phyloP scores from a whole-genome alignment of 164 flowering plant species.

The Nelumbo lutea region DNA sequence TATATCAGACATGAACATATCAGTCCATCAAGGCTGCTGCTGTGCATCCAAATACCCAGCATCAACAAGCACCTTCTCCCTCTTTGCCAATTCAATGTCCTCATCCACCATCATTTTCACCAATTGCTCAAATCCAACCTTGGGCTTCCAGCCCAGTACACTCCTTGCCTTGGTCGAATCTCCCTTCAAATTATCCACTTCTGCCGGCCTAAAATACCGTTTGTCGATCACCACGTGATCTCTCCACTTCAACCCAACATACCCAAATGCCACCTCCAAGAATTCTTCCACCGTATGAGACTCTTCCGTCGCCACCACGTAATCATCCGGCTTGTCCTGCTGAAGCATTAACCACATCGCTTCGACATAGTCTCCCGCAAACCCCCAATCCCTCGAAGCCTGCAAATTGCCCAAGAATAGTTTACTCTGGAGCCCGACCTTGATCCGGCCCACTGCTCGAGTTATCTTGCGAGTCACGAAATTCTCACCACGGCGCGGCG shows the following conservation, averaged over 20 bases:
- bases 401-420: constrained; percentile 79
- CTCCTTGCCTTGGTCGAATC: constrained; percentile 75
- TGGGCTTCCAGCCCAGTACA: constrained; percentile 89
- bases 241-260: constrained; percentile 86
- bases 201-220: constrained; percentile 88
- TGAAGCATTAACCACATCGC: constrained; percentile 99
- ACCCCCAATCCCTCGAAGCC: constrained; percentile 94
- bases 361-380: constrained; percentile 95
- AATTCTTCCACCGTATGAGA: constrained; percentile 93
- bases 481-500: constrained; percentile 86
- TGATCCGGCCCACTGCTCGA: constrained; percentile 85
- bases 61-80: constrained; percentile 97
- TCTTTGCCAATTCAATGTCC: constrained; percentile 82
- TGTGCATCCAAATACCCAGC: constrained; percentile 95
- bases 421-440: constrained; percentile 81
- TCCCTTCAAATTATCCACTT: constrained; percentile 91
- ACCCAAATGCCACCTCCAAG: constrained; percentile 80
- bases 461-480: constrained; percentile 94
- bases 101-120: constrained; percentile 99
- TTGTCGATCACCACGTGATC: constrained; percentile 92
- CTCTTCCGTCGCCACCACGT: constrained; percentile 97
- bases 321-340: constrained; percentile 90
- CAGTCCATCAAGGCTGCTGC: constrained; percentile 65
- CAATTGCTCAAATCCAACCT: constrained; percentile 81
- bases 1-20: not conserved